Base-by-base conservation (phyloP, 208 protist species). In the Leishmania amazonensis region DNA sequence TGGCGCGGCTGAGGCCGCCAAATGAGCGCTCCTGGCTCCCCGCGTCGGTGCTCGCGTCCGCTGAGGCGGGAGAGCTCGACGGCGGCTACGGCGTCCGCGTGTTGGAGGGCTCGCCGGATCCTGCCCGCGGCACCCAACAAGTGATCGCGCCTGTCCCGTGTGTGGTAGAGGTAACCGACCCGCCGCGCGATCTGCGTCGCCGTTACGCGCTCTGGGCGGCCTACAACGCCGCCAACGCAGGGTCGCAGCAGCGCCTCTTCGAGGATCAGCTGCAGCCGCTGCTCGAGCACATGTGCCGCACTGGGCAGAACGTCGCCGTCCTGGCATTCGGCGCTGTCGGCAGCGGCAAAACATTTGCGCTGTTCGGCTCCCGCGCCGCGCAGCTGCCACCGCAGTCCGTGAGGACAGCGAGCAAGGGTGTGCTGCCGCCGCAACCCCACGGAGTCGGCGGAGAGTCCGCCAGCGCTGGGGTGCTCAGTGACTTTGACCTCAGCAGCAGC, bases 331-430 rank as follows among this genome's bases (percentile, higher is more conserved):
- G 94, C 8, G 83, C 91, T 42, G 93, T 91, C 17, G 91, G 92
- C 47, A 89, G 81, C 62, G 94, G 94, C 45, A 97, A 97, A 77
- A 95, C 90, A 21, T 85, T 91, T 81, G 92, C 91, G 24, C 94
- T 95, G 47, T n/a, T 94, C 3, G 93, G 93, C 24, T 57, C 58
- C 5, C 78, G 53, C 28, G 70, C 54, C 31, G 57, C 38, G 38
- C 78, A 71, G 28, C 54, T 24, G 64, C 58, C 80, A 19, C 76
- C 76, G 28, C 57, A 62, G 28, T 31, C 67, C 42, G 17, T 54
- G 13, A 54, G 5, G 51, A 54, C 51, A 54, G 51, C 51, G 51
- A 8, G 19, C 51, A 21, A 21, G 51, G 51, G 17, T 54, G 51
- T 54, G 24, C 75, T n/a, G 70, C 65, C 80, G 47, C 79, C 80